Conservation (phyloP, 73 alveolate genomes). For the Tetrahymena borealis region DNA sequence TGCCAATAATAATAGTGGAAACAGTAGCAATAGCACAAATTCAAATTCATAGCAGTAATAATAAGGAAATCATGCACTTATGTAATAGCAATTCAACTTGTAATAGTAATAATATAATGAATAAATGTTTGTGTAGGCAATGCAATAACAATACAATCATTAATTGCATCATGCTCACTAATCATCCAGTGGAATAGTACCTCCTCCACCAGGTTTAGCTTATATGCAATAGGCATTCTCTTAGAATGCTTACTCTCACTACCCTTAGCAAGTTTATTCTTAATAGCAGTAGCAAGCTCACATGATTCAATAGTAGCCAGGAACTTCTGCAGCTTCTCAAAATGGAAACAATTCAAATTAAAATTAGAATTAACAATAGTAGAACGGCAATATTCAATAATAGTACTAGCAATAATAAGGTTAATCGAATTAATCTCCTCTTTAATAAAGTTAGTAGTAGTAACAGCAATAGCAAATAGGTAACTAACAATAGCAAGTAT, state of each 20-base stretch:
- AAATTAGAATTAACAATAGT: background rate
- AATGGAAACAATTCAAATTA: background rate
- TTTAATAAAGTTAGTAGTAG: background rate
- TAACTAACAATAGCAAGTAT: background rate
- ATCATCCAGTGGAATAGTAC: background rate
- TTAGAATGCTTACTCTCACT: background rate
- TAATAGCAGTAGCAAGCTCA: background rate
- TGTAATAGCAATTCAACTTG: background rate
- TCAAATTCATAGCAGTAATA: background rate
- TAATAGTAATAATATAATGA: background rate
- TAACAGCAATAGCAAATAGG: background rate
- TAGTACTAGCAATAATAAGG: background rate
- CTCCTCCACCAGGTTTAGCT: conserved; percentile 1
- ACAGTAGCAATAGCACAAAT: background rate
- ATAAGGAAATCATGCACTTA: background rate
- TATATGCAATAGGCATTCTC: background rate
- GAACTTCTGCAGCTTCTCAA: background rate
- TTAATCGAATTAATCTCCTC: background rate
- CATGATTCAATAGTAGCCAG: background rate
- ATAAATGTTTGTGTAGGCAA: background rate
- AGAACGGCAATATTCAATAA: background rate
- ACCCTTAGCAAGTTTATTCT: background rate
- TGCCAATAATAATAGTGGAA: background rate
- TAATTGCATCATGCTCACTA: background rate
- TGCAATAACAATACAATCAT: background rate